Conservation (phyloP, 108 stramenopile species). For the Nitzschia palea region DNA sequence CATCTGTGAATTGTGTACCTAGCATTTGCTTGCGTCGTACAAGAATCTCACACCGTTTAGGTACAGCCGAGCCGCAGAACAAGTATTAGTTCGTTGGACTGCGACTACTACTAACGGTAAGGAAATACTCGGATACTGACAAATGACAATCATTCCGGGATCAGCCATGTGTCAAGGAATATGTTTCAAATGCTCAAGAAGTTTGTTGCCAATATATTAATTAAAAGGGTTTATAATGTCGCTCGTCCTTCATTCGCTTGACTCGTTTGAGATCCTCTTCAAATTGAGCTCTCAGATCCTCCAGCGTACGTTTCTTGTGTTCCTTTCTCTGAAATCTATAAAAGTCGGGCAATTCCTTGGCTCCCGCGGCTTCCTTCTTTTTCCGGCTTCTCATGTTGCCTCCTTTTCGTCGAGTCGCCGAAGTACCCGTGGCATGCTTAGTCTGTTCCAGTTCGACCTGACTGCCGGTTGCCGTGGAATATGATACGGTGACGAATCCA, state of each 20-base stretch:
- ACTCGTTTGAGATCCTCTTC: conserved; percentile 80
- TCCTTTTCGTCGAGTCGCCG: conserved; percentile 29
- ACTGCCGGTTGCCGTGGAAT: conserved; percentile 48
- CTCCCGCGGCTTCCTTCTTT: conserved; percentile 48
- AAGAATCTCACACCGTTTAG: too few relatives aligned
- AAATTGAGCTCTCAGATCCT: conserved; percentile 69
- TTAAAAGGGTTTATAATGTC: conserved; percentile 74
- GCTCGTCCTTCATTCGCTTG: conserved; percentile 82
- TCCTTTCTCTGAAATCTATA: conserved; percentile 84
- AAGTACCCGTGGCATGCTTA: conserved; percentile 6
- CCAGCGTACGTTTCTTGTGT: conserved; percentile 59
- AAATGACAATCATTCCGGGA: too few relatives aligned
- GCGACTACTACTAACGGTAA: too few relatives aligned
- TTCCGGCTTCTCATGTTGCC: conserved; percentile 59
- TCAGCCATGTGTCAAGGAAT: too few relatives aligned
- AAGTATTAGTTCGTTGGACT: too few relatives aligned
- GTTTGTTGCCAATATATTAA: neutral
- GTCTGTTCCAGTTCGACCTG: conserved; percentile 53
- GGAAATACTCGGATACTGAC: too few relatives aligned
- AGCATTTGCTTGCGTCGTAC: too few relatives aligned
- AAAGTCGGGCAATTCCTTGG: conserved; percentile 68
- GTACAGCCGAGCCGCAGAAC: too few relatives aligned
- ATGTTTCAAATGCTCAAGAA: too few relatives aligned
- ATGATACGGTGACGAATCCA: conserved; percentile 82
- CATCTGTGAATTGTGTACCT: too few relatives aligned